A percentile compares a stretch with the other conserved stretches of the same genome.
Evolutionary conservation across 345 rosid genomes (phyloP).

Genomic region (sweet orange (Citrus sinensis)): DVS_A1.0 CM039168.1:28844001-28844500

Average conservation of each 20-base stretch:
- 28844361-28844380: conserved; percentile 37
- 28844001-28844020: not conserved
- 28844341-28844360: conserved; percentile 1
- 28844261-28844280: not conserved
- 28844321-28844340: not conserved
- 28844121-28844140: conserved; percentile 1
- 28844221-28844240: not conserved
- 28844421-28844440: conserved; percentile 96
- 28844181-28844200: not conserved
- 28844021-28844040: not conserved
- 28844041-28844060: not conserved
- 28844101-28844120: conserved; percentile 4
- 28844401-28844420: conserved; percentile 97
- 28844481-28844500: conserved; percentile 58
- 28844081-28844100: not conserved
- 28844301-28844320: not conserved
- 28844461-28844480: conserved; percentile 51
- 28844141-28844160: not conserved
- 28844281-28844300: not conserved
- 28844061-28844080: not conserved
- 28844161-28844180: not conserved
- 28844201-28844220: not conserved
- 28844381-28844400: conserved; percentile 97
- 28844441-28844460: conserved; percentile 81
- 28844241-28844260: not conserved